Base-by-base conservation (phyloP, 257 asterid species). In the Cinchona pubescens region DNA sequence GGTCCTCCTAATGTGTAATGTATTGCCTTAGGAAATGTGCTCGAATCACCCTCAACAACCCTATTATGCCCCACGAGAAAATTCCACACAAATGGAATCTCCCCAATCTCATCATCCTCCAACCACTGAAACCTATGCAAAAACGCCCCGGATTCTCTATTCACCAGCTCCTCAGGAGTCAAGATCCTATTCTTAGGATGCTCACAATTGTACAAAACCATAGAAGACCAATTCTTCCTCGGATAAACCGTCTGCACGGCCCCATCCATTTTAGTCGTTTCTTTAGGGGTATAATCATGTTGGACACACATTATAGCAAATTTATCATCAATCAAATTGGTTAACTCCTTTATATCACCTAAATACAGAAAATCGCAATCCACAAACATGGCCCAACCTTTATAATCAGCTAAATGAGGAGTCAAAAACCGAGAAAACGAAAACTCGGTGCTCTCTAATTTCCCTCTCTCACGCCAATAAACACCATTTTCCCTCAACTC, bases 381-480 rank as follows among this genome's bases (percentile, higher is more conserved):
- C 74, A 91, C 92, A 83, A 93, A 93, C 98, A 93, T 85, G 5
- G 96, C 96, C 98, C 97, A 91, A 0, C 98, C 98, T 16, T 85
- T 80, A 29, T 78, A 90, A 75, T 83, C 78, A 0, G 97, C 92
- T 5, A 90, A 69, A 51, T 80, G 72, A 0, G 97, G 97, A 16
- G 98, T 91, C 80, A 93, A 79, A 76, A 93, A 91, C 43, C 98
- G 88, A 16, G 96, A 78, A 76, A 91, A 91, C 0, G 97, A 93
- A 55, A 93, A 93, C 84, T 93, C 98, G 0, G 97, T 91, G 86
- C 97, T 91, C 88, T 93, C 97, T 4, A 91, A 13, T 67, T 86
- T 90, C 21, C 93, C 92, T 64, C 98, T 91, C 72, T 90, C 95
- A 1, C 98, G 88, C 96, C 96, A 88, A 58, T 93, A 91, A 5